Conservation (phyloP, 148 eudicot species). For the Chenopodium berlandieri region DNA sequence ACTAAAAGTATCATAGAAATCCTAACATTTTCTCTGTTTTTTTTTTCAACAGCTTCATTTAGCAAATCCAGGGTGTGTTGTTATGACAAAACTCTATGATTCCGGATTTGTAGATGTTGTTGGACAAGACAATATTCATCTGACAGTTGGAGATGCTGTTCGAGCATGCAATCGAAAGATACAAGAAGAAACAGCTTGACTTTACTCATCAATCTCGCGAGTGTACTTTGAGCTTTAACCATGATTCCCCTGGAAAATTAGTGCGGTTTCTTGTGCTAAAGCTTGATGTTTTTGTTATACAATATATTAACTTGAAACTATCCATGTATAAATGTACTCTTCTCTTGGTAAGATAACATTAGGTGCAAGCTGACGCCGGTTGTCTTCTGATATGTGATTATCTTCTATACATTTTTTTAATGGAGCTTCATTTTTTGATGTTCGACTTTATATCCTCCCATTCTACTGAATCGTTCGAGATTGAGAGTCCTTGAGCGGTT, state of each 20-base stretch:
- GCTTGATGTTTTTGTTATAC: not conserved
- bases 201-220: not conserved
- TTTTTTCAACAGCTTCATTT: constrained; percentile 43
- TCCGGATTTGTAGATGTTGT: constrained; percentile 36
- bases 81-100: constrained; percentile 52
- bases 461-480: no score
- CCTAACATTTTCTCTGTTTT: not conserved
- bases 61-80: constrained; percentile 57
- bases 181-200: constrained; percentile 22
- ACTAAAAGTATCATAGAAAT: no score
- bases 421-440: no score
- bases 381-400: no score
- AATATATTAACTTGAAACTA: not conserved
- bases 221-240: not conserved
- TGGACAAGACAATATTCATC: constrained; percentile 58
- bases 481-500: no score
- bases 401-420: no score
- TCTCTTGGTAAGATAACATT: not conserved
- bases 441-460: no score
- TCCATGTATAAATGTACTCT: no score
- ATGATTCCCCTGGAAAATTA: not conserved
- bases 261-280: not conserved
- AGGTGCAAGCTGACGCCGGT: not conserved
- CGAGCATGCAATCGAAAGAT: constrained; percentile 27
- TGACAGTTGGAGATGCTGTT: constrained; percentile 61